Conservation (phyloP, 169 alveolate species). For the Eimeria necatrix region DNA sequence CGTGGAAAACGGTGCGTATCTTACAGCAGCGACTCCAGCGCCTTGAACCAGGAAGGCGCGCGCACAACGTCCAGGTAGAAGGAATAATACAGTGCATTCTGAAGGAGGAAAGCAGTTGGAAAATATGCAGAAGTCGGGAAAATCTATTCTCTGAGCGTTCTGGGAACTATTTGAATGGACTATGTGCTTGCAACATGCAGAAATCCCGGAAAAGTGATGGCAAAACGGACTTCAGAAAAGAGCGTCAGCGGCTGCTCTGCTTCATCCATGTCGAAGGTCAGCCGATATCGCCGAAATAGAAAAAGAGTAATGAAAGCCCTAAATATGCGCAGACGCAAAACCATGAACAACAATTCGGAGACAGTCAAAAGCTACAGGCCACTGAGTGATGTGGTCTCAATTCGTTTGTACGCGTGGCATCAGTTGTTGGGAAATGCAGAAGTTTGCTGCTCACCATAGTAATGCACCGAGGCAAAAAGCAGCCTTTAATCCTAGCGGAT, state of each 20-base stretch:
- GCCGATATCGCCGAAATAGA: neutral
- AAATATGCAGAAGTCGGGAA: neutral
- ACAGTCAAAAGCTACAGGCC: neutral
- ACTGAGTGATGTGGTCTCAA: neutral
- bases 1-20: neutral
- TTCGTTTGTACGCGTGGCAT: neutral
- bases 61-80: slow-evolving; percentile 82
- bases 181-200: neutral
- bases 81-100: slow-evolving; percentile 84
- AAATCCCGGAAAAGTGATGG: neutral
- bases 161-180: neutral
- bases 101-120: slow-evolving; percentile 11
- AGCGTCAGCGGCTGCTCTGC: neutral
- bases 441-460: neutral
- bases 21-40: slow-evolving; percentile 44
- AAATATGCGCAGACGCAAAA: neutral
- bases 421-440: neutral
- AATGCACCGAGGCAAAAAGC: neutral
- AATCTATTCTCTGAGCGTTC: neutral
- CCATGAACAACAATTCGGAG: neutral
- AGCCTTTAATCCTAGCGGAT: neutral
- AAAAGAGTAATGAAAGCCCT: neutral
- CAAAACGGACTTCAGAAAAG: neutral
- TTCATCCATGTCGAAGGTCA: slow-evolving; percentile 7
- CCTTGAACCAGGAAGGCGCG: slow-evolving; percentile 75